Evolutionary conservation across 2,329 filamentous ascomycete species (phyloP).

Genomic region (Endocalyx cinctus): DNA sequence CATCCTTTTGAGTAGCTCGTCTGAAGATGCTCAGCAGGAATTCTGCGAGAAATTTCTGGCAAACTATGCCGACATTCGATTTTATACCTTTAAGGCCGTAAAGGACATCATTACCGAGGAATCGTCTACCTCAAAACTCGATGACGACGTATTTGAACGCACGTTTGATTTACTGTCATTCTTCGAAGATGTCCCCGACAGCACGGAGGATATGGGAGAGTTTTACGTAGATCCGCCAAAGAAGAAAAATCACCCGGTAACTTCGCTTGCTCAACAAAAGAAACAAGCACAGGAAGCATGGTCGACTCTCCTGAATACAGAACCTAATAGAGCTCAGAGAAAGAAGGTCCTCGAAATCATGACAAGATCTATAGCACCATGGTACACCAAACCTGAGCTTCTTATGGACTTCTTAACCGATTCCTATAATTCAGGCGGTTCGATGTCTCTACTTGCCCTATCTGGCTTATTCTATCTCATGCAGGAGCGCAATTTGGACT

Average conservation of each 20-base stretch:
- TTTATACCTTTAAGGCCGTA: constrained; percentile 72
- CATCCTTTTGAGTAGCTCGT: constrained; percentile 54
- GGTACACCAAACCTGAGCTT: constrained; percentile 83
- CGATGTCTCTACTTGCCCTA: constrained; percentile 80
- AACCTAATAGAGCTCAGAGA: constrained; percentile 66
- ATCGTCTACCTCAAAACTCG: constrained; percentile 13
- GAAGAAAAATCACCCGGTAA: constrained; percentile 63
- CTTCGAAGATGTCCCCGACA: constrained; percentile 67
- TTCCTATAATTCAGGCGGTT: constrained; percentile 82
- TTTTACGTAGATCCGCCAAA: constrained; percentile 63
- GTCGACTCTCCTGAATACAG: constrained; percentile 68
- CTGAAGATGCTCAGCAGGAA: constrained; percentile 59
- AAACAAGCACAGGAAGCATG: constrained; percentile 81
- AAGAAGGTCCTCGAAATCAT: constrained; percentile 75
- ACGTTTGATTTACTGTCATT: constrained; percentile 59
- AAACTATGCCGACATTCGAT: constrained; percentile 79
- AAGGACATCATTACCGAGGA: constrained; percentile 42
- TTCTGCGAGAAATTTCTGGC: constrained; percentile 76
- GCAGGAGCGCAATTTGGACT: constrained; percentile 88
- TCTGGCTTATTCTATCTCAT: constrained; percentile 96
- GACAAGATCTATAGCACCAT: constrained; percentile 75
- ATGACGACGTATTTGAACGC: constrained; percentile 45
- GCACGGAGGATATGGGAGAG: constrained; percentile 60
- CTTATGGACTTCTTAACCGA: constrained; percentile 97
- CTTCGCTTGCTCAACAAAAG: constrained; percentile 66